Evolutionary conservation across 352 stramenopile genomes (phyloP), one percentile per base, ranked within the genome.

Genomic region (Phytophthora syringae): DNA sequence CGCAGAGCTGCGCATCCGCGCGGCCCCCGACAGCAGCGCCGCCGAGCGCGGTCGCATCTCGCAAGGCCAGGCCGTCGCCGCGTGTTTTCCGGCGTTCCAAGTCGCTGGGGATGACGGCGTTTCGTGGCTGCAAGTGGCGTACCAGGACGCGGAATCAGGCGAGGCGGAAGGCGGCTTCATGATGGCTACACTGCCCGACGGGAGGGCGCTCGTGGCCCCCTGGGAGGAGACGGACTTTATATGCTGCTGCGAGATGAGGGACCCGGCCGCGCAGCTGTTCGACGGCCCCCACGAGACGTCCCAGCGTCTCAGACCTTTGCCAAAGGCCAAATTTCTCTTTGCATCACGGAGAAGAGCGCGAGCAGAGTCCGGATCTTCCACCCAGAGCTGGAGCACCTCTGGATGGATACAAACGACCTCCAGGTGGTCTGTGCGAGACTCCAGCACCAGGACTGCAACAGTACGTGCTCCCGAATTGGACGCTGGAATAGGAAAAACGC

Each of bases 1-100:
- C 49, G 83, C 85, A 21, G 72, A 79, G 70, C 80, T 92, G 64
- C 83, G 85, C 25, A 79, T 92, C 44, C 85, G 85, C 51, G 57
- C 69, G 16, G 74, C 82, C 21, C 80, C 85, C 1, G 72, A 84
- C 71, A 81, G 70, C 49, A 67, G 70, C 22, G 74, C 81, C 1
- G 27, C 54, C 9, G 83, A 79, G 25, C 60, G 75, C 11, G 72
- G 64, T 5, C 77, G 74, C n/a, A 63, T 91, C 11, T 65, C 66
- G 9, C 84, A 88, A 57, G 85, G 83, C 3, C 74, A 76, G 43
- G 80, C 71, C 25, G 61, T 91, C 30, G 74, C 72, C 0, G 74
- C 76, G 36, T 64, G 65, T 5, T 67, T 72, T 24, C 60, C 60
- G 16, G 52, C 70, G 20, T 82, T 90, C 32, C 68, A 82, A 34